Evolutionary conservation across 2,329 filamentous ascomycete species (phyloP), one percentile per base, ranked within the genome.

Genomic region (Didymella arachidicola): DNA sequence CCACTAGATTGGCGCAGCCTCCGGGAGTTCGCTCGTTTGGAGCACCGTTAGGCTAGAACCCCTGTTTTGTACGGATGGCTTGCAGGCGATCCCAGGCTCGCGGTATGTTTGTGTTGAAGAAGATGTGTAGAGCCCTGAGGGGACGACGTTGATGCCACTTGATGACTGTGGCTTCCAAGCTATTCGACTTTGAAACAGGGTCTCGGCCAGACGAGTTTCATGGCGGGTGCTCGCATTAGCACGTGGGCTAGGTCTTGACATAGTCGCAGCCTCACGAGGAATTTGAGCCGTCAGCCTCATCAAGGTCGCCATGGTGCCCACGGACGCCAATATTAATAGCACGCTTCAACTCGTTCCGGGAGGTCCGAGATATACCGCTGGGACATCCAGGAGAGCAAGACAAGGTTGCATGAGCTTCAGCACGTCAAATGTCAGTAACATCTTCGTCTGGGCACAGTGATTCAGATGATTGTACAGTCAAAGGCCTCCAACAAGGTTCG

Each of bases 1-100:
- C 55, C 59, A 53, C 60, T 51, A 54, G 65, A 69, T 69, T 66
- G 65, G 66, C 52, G 58, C 45, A 43, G 45, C 50, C 30, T 29
- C 38, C 56, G 50, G 50, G 49, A 45, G 56, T 53, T 49, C 30
- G 56, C 56, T 53, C 44, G 45, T 53, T 53, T 45, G 49, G 50
- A 32, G 44, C 44, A 29, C 56, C 55, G 55, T 58, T 59, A 45
- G 41, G 30, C 56, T 53, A 49, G 47, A 16, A 51, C 39, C 55
- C 55, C 44, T 53, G 49, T 18, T 10, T 2, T 16, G 19, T 38
- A 19, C 43, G 55, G 32, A 53, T 39, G 56, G 39, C 49, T 18
- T 50, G 56, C 56, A 53, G 56, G 16, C 8, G 44, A 26, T 10
- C 8, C 30, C 30, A 45, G 22, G 41, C 22, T 34, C 26, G 46